A percentile compares a stretch with the other conserved stretches of the same genome.
Evolutionary conservation across 768 basidiomycete genomes (phyloP).

Genomic region (Tylopilus sp.): DNA sequence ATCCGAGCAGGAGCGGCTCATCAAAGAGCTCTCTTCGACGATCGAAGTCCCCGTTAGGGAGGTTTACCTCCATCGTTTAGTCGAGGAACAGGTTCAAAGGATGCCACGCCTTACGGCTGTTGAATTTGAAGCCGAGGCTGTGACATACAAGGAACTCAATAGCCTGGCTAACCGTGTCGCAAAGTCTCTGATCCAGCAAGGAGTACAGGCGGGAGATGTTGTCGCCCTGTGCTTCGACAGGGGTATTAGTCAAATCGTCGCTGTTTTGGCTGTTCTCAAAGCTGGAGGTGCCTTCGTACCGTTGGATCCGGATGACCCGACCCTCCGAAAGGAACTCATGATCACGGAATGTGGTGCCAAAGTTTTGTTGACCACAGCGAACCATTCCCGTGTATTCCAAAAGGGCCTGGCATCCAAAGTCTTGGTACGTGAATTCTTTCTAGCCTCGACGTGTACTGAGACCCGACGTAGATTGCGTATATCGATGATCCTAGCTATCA

Average conservation of each 20-base stretch:
- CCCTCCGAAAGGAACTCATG: constrained; percentile 27
- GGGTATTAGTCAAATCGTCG: constrained; percentile 28
- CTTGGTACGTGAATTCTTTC: constrained; percentile 10
- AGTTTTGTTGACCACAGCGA: constrained; percentile 26
- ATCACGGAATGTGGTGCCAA: constrained; percentile 26
- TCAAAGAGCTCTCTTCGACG: constrained; percentile 26
- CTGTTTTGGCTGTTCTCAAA: constrained; percentile 31
- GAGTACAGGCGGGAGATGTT: constrained; percentile 24
- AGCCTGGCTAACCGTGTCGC: constrained; percentile 33
- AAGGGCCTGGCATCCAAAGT: constrained; percentile 23
- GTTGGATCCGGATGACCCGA: constrained; percentile 29
- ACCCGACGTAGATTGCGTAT: constrained; percentile 18
- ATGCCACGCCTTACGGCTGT: constrained; percentile 22
- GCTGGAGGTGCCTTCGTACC: constrained; percentile 27
- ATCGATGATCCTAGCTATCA: constrained; percentile 30
- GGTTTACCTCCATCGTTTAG: constrained; percentile 16
- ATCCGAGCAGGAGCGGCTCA: constrained; percentile 14
- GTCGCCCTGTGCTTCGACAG: constrained; percentile 30
- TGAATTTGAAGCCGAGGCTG: constrained; percentile 27
- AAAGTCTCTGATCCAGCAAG: constrained; percentile 22
- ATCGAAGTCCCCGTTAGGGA: constrained; percentile 12
- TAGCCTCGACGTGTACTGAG: background rate
- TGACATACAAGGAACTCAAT: constrained; percentile 34
- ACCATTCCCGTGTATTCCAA: constrained; percentile 21
- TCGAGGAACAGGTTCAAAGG: constrained; percentile 16